These are phyloP conservation scores for Prinsepia uniflora DNA, from an alignment of 306 rosid species.

Conservation along the genomic window DNA sequence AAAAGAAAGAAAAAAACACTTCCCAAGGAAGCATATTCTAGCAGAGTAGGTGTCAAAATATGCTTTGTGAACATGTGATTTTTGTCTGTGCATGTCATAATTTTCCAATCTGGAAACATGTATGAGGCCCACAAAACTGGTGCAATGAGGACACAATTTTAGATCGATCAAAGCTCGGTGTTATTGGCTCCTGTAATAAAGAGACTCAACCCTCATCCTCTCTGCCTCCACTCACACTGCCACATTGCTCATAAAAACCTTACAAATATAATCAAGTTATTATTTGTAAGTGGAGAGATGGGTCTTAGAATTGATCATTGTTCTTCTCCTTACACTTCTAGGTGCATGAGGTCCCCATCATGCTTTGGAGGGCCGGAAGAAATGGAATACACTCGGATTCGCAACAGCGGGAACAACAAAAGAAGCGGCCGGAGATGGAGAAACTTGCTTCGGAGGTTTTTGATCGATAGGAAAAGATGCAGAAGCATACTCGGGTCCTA, in stretches of 20 bases:
- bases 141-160: neutral
- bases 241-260: neutral
- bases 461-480: conserved; percentile 42
- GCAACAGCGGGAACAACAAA: conserved; percentile 16
- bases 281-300: conserved; percentile 40
- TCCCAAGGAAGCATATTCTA: neutral
- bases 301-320: too few species aligned
- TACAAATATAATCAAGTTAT: neutral
- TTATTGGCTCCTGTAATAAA: neutral
- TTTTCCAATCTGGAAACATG: conserved; percentile 6
- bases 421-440: conserved; percentile 41
- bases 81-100: neutral
- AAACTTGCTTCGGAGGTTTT: conserved; percentile 45
- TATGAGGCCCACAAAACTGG: conserved; percentile 17
- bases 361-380: conserved; percentile 48
- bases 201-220: neutral
- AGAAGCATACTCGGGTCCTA: conserved; percentile 33
- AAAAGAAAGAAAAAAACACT: neutral
- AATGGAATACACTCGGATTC: conserved; percentile 48
- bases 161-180: neutral
- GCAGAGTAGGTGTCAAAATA: conserved; percentile 8
- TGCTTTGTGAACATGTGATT: conserved; percentile 16
- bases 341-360: conserved; percentile 47
- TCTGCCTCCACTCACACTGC: too few species aligned
- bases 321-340: neutral